A percentile compares a stretch with the other conserved stretches of the same genome.
Conservation (phyloP, 1,284 basidiomycete species). For the Apiotrichum veenhuisii region DNA sequence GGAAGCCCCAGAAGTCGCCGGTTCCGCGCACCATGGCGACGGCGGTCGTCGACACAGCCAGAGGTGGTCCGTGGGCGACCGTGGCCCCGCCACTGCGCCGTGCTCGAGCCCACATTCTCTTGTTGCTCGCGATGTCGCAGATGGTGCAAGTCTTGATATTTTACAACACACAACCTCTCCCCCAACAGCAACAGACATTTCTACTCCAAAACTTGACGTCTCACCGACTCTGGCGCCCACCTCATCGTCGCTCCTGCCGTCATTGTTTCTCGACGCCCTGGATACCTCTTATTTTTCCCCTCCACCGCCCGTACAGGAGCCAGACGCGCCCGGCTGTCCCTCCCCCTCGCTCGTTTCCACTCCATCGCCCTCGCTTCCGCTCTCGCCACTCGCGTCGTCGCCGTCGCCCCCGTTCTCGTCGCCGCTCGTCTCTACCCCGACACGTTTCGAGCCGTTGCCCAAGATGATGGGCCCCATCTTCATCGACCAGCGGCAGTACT, state of each 20-base stretch:
- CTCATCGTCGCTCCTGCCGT: no score
- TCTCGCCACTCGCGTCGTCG: not conserved
- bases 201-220: not conserved
- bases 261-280: not conserved
- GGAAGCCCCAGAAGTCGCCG: no score
- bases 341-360: not conserved
- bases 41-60: not conserved
- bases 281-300: no score
- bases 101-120: not conserved
- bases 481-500: not conserved
- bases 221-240: not conserved
- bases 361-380: not conserved
- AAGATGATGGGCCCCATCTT: not conserved
- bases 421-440: not conserved
- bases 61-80: not conserved
- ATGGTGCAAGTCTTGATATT: no score
- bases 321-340: not conserved
- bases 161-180: no score
- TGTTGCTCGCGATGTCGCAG: no score
- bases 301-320: not conserved
- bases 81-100: not conserved
- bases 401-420: not conserved
- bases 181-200: not conserved
- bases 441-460: not conserved
- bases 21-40: not conserved